Conservation (phyloP, 2,329 filamentous ascomycete species). For the Pseudogymnoascus sp. region DNA sequence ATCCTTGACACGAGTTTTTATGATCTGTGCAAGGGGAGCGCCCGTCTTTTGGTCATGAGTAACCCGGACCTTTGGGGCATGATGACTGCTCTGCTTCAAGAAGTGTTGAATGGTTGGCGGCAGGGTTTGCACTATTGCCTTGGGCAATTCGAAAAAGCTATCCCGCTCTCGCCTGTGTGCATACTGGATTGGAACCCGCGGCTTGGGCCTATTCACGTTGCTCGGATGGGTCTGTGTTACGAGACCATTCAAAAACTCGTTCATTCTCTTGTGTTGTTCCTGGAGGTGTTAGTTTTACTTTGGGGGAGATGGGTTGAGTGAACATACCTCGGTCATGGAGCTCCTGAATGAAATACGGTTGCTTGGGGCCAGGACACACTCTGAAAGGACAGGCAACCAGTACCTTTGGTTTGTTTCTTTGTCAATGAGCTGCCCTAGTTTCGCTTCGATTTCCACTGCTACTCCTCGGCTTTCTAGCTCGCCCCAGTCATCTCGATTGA, state of each 20-base stretch:
- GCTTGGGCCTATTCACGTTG: conserved; percentile 30
- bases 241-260: conserved; percentile 71
- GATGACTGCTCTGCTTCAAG: conserved; percentile 33
- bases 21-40: conserved; percentile 68
- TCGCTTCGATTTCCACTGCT: conserved; percentile 88
- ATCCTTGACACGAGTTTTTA: conserved; percentile 84
- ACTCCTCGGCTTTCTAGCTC: conserved; percentile 57
- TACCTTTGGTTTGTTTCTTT: conserved; percentile 63
- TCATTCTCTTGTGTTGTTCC: conserved; percentile 74
- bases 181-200: conserved; percentile 64
- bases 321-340: conserved; percentile 76
- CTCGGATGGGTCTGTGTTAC: conserved; percentile 51
- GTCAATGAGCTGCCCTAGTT: conserved; percentile 75
- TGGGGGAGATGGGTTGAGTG: not conserved
- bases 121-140: conserved; percentile 48
- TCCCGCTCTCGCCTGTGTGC: conserved; percentile 76
- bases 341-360: conserved; percentile 66
- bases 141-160: conserved; percentile 69
- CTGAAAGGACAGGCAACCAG: conserved; percentile 57
- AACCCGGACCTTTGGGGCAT: conserved; percentile 53
- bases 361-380: conserved; percentile 58
- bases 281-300: conserved; percentile 28
- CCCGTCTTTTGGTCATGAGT: conserved; percentile 67
- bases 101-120: conserved; percentile 52
- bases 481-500: conserved; percentile 56